phyloP scores from a whole-genome alignment of 2,329 filamentous ascomycete species.

The Endocalyx cinctus region DNA sequence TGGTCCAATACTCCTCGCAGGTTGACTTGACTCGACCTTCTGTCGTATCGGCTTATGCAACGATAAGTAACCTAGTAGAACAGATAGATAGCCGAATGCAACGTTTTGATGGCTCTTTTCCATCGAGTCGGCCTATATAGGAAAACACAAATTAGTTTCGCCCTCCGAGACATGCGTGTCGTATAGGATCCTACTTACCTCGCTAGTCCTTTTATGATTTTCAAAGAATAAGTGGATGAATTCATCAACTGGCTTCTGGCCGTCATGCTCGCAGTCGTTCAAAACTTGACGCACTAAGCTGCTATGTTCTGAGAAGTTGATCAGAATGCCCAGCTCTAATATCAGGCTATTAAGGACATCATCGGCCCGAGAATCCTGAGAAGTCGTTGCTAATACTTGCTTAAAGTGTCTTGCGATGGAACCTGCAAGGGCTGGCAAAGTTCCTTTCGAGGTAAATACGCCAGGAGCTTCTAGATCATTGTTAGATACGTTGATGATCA shows the following conservation, averaged over 20 bases:
- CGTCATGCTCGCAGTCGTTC: slow-evolving; percentile 34
- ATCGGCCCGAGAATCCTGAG: slow-evolving; percentile 43
- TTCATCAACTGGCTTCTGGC: slow-evolving; percentile 46
- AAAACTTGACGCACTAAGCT: slow-evolving; percentile 50
- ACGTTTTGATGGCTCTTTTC: slow-evolving; percentile 78
- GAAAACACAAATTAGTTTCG: too few species aligned
- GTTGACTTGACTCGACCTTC: slow-evolving; percentile 37
- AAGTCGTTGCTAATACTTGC: slow-evolving; percentile 42
- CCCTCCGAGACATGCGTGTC: too few species aligned
- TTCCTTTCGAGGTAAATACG: slow-evolving; percentile 58
- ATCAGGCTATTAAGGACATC: slow-evolving; percentile 65
- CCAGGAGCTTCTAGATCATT: slow-evolving; percentile 66
- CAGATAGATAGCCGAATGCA: slow-evolving; percentile 78
- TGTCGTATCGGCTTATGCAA: slow-evolving; percentile 44
- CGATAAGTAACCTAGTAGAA: slow-evolving; percentile 78
- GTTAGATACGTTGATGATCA: slow-evolving; percentile 84
- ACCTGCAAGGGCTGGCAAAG: slow-evolving; percentile 45
- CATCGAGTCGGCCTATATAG: slow-evolving; percentile 59
- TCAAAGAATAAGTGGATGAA: slow-evolving; percentile 65
- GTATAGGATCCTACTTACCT: slow-evolving; percentile 57
- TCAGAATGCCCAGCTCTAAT: slow-evolving; percentile 74
- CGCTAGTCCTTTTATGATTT: slow-evolving; percentile 58
- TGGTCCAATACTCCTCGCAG: slow-evolving; percentile 38
- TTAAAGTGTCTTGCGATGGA: slow-evolving; percentile 49
- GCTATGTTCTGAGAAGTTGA: slow-evolving; percentile 82